Evolutionary conservation across 176 grass and related monocot genomes (phyloP).

Genomic region (barley (Hordeum vulgare)): MorexV3_pseudomolecules_assembly NC_058518.1:5141845-5142344

Average conservation of each 20-base stretch:
- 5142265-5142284: neutral
- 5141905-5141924: conserved; percentile 5
- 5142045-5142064: neutral
- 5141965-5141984: neutral
- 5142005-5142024: neutral
- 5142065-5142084: neutral
- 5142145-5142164: too few species aligned
- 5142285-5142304: neutral
- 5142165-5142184: too few species aligned
- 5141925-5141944: too few species aligned
- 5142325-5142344: conserved; percentile 74
- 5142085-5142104: neutral
- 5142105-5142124: neutral
- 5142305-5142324: neutral
- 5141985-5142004: neutral
- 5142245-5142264: neutral
- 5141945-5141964: neutral
- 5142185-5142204: too few species aligned
- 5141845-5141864: conserved; percentile 30
- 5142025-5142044: neutral
- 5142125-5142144: neutral
- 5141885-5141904: neutral
- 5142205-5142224: too few species aligned
- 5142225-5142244: too few species aligned
- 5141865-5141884: neutral